phyloP scores from a whole-genome alignment of 108 stramenopile genomes.

The Seminavis robusta region DNA sequence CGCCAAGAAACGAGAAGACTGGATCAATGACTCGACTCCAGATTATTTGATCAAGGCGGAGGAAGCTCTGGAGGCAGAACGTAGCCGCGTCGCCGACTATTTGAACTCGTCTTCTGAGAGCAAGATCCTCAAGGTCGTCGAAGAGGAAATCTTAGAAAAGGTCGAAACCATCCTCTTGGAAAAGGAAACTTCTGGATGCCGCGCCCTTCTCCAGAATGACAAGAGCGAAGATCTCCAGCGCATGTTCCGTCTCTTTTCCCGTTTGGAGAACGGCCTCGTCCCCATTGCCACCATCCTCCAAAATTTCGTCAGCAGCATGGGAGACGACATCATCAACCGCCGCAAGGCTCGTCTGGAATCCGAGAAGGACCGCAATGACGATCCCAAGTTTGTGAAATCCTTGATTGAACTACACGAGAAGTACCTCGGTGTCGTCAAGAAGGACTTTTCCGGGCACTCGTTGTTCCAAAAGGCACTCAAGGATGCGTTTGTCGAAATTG shows the following conservation, averaged over 20 bases:
- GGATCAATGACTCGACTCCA: slow-evolving; percentile 97
- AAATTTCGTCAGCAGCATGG: slow-evolving; percentile 80
- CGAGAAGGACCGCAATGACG: slow-evolving; percentile 92
- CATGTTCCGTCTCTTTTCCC: slow-evolving; percentile 95
- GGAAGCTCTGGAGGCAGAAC: slow-evolving; percentile 86
- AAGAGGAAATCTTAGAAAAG: slow-evolving; percentile 94
- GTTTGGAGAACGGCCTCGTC: slow-evolving; percentile 90
- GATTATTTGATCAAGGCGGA: slow-evolving; percentile 98
- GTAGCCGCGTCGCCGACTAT: slow-evolving; percentile 87
- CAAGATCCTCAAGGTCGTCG: slow-evolving; percentile 88
- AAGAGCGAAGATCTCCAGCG: slow-evolving; percentile 93
- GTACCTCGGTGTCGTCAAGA: slow-evolving; percentile 87
- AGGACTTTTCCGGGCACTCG: slow-evolving; percentile 88
- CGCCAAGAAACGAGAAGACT: slow-evolving; percentile 90
- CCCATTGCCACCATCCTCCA: slow-evolving; percentile 92
- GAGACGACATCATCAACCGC: slow-evolving; percentile 82
- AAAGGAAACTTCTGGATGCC: slow-evolving; percentile 96
- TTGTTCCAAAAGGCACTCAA: slow-evolving; percentile 99
- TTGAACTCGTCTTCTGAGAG: slow-evolving; percentile 88
- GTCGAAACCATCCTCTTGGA: slow-evolving; percentile 91
- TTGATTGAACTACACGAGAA: slow-evolving; percentile 97
- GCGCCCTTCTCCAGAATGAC: slow-evolving; percentile 93
- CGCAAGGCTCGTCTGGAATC: slow-evolving; percentile 86
- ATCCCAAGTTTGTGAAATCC: slow-evolving; percentile 95
- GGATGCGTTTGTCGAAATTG: slow-evolving; percentile 97